Evolutionary conservation across 345 rosid species (phyloP), one percentile per base, ranked within the genome.

Genomic region (Linum lewisii): DNA sequence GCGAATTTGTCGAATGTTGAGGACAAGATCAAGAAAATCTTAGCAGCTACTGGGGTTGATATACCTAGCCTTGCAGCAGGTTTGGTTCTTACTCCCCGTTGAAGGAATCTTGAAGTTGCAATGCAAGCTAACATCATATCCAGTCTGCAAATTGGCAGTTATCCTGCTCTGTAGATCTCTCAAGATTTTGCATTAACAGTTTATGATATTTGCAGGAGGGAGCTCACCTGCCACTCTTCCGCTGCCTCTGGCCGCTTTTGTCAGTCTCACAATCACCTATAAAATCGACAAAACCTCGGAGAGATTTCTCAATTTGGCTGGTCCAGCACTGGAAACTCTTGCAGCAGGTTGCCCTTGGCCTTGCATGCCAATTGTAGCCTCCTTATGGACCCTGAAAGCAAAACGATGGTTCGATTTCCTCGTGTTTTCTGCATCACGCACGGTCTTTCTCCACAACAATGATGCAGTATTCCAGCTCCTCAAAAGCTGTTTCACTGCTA

Each of bases 211-310:
- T 63, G 75, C 75, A 79, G 87, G 72, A 57, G 26, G 18, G 18
- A 42, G 18, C 24, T 62, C 69, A 7, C 62, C 78, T 24, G 6
- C 64, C 21, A 73, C 63, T 70, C 90, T 84, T 69, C 87, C 90
- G 6, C 70, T 84, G 55, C 90, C 90, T 21, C 64, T 84, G 63
- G 90, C 90, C 38, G 83, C 82, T 67, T 74, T 84, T 68, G 90
- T 82, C 58, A 82, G 90, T 72, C 72, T 84, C 66, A 84, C 90
- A 50, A 82, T 84, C 58, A 84, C 87, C 64, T 80, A 82, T 75
- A 84, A 84, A 70, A 83, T 82, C 58, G 72, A 54, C 60, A 69
- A 72, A 67, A 59, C 63, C 62, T 58, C 70, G 2, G 87, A 82
- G 55, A 78, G 78, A 75, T 73, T 84, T 58, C 83, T 72, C 24